Evolutionary conservation across 2,329 filamentous ascomycete species (phyloP), one percentile per base, ranked within the genome.

Genomic region (Aspergillus amoenus): DNA sequence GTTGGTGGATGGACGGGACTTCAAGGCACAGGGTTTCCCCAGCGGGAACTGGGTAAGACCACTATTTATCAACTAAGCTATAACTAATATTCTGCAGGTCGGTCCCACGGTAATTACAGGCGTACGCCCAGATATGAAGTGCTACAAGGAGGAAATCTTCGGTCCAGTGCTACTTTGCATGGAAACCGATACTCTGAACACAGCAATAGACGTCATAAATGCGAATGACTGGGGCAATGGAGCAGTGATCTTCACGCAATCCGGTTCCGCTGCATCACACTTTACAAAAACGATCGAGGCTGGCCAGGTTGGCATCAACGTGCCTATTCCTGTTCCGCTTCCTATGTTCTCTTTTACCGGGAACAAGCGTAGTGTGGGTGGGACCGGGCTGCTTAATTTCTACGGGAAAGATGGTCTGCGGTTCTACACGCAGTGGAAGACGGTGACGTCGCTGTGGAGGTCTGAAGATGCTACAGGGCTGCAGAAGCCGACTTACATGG

Each of bases 351-450:
- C 78, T 58, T 86, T 86, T 74, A 87, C 85, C 2, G 85, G 85
- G n/a, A 88, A 88, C 80, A 93, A 99, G 87, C 92, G 89, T 83
- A 91, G 87, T 69, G 82, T 97, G 56, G 94, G 93, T 0, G 94
- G 93, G 53, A 93, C 93, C 51, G 93, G 94, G 59, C 89, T 90
- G 39, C 96, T 85, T 78, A 96, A 92, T 15, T 97, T 99, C 74
- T 99, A 99, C 77, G 94, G 94, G 64, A 89, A 90, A 76, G 91
- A 92, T 0, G 94, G 93, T 22, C 78, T 99, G 72, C 88, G 90
- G 72, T 99, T 99, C 73, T 97, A 96, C 77, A 99, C 94, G 3
- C 94, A 97, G 79, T 84, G 90, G 71, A 97, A 99, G 89, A 99
- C 94, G 3, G 94, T 99, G 47, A 99, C 94, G 52, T 88, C 91